A percentile compares a stretch with the other conserved stretches of the same genome.
Evolutionary conservation across 306 rosid genomes (phyloP).

Genomic region (Cicer arietinum): DNA sequence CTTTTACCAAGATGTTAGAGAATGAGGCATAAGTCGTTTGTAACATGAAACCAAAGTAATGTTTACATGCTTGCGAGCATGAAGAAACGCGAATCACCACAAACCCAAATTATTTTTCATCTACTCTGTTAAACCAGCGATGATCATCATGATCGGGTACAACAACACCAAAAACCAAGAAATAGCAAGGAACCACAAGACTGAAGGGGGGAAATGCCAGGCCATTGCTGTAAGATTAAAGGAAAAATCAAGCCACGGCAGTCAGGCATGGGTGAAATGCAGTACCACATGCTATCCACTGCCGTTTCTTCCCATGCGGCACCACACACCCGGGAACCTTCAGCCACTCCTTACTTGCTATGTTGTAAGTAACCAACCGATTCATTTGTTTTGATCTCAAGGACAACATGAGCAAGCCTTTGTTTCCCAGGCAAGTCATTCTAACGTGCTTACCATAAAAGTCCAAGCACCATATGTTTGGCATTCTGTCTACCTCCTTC

Average conservation of each 20-base stretch:
- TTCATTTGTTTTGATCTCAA: conserved; percentile 71
- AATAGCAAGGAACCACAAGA: conserved; percentile 40
- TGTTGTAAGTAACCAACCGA: conserved; percentile 73
- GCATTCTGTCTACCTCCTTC: conserved; percentile 99
- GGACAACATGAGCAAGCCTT: conserved; percentile 90
- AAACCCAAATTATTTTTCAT: conserved; percentile 48
- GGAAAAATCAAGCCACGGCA: conserved; percentile 64
- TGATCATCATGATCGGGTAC: conserved; percentile 40
- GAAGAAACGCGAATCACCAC: conserved; percentile 34
- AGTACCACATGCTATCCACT: conserved; percentile 73
- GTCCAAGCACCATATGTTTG: conserved; percentile 89
- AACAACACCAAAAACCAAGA: conserved; percentile 36
- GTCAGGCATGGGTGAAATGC: conserved; percentile 82
- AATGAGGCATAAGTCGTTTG: conserved; percentile 28
- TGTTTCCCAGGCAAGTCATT: conserved; percentile 94
- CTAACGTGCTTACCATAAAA: conserved; percentile 94
- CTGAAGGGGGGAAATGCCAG: conserved; percentile 19
- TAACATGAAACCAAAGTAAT: conserved; percentile 41
- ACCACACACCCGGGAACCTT: conserved; percentile 67
- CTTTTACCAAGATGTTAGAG: conserved; percentile 34
- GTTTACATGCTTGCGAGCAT: conserved; percentile 48
- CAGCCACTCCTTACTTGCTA: conserved; percentile 76
- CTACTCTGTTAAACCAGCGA: conserved; percentile 45
- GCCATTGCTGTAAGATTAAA: conserved; percentile 43
- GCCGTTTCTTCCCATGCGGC: conserved; percentile 73